phyloP scores from a whole-genome alignment of 2,329 filamentous ascomycete genomes.

The Arthrobotrys sinensis region DNA sequence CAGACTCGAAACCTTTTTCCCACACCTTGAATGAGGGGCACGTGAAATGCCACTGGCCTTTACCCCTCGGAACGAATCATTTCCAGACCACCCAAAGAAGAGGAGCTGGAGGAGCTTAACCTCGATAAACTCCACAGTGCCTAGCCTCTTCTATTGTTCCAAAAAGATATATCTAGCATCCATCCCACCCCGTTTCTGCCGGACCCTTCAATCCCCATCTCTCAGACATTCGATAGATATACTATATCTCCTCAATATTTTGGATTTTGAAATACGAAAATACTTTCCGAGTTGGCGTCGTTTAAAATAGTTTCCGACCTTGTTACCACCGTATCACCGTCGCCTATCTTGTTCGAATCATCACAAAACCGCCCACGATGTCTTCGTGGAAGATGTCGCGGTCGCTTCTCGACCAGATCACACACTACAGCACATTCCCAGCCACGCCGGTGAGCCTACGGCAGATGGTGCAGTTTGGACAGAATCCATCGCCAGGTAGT shows the following conservation, averaged over 20 bases:
- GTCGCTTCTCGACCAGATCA: constrained; percentile 95
- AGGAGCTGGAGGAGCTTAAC: constrained; percentile 54
- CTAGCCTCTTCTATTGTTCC: constrained; percentile 33
- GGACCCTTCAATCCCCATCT: constrained; percentile 30
- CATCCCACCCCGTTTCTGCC: constrained; percentile 21
- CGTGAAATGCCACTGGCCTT: constrained; percentile 57
- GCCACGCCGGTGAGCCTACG: constrained; percentile 95
- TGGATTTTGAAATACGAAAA: constrained; percentile 16
- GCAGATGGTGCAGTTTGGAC: constrained; percentile 99
- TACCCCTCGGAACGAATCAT: constrained; percentile 57
- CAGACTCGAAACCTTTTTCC: constrained; percentile 53
- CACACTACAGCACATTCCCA: constrained; percentile 96
- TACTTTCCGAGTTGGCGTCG: constrained; percentile 16
- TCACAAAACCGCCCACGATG: constrained; percentile 73
- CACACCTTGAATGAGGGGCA: constrained; percentile 53
- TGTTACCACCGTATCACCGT: constrained; percentile 18
- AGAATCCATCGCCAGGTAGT: constrained; percentile 89
- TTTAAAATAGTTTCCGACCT: constrained; percentile 32
- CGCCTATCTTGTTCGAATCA: constrained; percentile 59
- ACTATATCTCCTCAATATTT: constrained; percentile 20
- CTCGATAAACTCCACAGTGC: constrained; percentile 53
- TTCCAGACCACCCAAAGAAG: constrained; percentile 51
- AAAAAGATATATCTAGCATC: constrained; percentile 57
- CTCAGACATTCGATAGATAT: constrained; percentile 29
- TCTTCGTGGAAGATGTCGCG: constrained; percentile 89